Evolutionary conservation across 176 grass and related monocot genomes (phyloP).

Genomic region (Melocanna baccifera): DNA sequence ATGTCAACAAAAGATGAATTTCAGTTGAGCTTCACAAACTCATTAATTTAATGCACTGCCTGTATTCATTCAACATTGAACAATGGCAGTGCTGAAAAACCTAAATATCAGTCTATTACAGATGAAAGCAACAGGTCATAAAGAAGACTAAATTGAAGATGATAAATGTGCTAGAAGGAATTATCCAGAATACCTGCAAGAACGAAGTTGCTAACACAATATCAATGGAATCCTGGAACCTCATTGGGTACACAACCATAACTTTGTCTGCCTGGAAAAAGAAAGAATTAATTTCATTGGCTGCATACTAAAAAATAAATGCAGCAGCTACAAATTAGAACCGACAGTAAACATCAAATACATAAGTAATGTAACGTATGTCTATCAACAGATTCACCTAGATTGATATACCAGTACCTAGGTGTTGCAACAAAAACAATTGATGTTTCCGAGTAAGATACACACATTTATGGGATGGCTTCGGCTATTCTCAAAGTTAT

Average conservation of each 20-base stretch:
- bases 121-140: background rate
- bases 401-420: background rate
- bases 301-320: background rate
- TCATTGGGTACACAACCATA: conserved; percentile 86
- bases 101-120: conserved; percentile 12
- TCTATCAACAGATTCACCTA: background rate
- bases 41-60: background rate
- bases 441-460: background rate
- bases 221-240: conserved; percentile 94
- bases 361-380: background rate
- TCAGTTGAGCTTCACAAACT: background rate
- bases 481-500: conserved; percentile 18
- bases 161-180: conserved; percentile 10
- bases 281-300: conserved; percentile 1
- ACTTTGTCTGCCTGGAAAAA: conserved; percentile 78
- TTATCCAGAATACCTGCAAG: conserved; percentile 69
- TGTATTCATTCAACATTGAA: background rate
- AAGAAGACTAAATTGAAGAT: conserved; percentile 7
- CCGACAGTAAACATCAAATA: conserved; percentile 1
- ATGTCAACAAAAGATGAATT: conserved; percentile 7
- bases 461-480: background rate
- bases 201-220: conserved; percentile 94
- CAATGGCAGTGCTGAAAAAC: background rate
- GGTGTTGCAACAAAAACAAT: background rate
- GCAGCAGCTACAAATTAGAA: conserved; percentile 10